Conservation (phyloP, 371 early-diverging fungal species). For the Mucor plumbeus region DNA sequence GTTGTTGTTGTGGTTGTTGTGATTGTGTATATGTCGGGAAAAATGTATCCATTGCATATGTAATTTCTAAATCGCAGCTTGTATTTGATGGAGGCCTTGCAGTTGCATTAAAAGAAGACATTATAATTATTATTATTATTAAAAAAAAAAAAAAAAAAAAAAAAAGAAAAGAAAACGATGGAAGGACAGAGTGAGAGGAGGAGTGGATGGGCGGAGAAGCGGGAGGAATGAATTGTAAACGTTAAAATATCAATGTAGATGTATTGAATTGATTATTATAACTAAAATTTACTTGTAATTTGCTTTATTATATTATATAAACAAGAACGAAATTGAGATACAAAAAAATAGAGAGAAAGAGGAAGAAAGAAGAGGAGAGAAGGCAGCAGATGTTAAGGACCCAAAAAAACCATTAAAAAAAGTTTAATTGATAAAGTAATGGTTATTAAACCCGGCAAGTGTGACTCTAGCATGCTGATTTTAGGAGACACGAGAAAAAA, state of each 20-base stretch:
- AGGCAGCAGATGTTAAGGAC: conserved; percentile 8
- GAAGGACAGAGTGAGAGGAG: neutral
- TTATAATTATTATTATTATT: neutral
- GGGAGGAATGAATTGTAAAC: neutral
- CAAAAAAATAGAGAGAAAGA: conserved; percentile 6
- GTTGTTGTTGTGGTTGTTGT: neutral
- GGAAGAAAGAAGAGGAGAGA: conserved; percentile 12
- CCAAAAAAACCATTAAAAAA: conserved; percentile 19
- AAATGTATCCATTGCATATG: conserved; percentile 4
- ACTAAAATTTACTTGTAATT: too few relatives aligned
- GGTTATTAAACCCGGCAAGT: conserved; percentile 31
- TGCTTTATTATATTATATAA: neutral
- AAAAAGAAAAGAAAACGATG: too few relatives aligned
- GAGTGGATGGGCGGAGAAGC: neutral
- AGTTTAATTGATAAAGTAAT: conserved; percentile 26
- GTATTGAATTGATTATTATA: neutral
- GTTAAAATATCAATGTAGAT: neutral
- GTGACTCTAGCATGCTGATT: conserved; percentile 34
- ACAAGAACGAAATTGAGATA: neutral
- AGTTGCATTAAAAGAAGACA: conserved; percentile 13
- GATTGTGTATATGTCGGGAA: neutral
- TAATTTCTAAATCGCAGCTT: neutral
- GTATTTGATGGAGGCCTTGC: neutral
- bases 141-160: neutral
- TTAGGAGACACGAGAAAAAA: conserved; percentile 34